A percentile compares a stretch with the other conserved stretches of the same genome.
Evolutionary conservation across 306 rosid species (phyloP).

Genomic region (Medicago ruthenica): DNA sequence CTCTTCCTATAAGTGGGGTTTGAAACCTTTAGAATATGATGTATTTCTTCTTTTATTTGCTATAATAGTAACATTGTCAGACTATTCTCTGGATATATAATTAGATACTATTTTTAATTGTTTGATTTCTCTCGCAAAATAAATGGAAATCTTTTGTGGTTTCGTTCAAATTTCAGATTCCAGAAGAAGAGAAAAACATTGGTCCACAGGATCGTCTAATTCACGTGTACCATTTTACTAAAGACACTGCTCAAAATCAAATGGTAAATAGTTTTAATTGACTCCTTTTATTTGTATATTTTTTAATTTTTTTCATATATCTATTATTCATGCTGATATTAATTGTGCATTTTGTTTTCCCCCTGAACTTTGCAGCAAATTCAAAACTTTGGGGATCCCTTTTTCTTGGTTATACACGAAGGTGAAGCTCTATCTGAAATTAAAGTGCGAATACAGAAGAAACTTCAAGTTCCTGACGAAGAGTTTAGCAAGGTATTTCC

Average conservation of each 20-base stretch:
- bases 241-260: conserved; percentile 83
- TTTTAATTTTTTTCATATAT: conserved; percentile 9
- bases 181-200: conserved; percentile 81
- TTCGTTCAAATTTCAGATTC: conserved; percentile 54
- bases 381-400: conserved; percentile 90
- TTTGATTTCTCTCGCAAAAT: conserved; percentile 10
- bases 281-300: background rate
- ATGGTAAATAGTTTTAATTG: conserved; percentile 52
- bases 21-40: conserved; percentile 21
- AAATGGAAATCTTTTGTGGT: conserved; percentile 5
- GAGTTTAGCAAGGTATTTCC: conserved; percentile 77
- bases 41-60: conserved; percentile 27
- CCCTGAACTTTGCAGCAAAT: conserved; percentile 63
- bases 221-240: conserved; percentile 82
- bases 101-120: background rate
- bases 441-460: conserved; percentile 72
- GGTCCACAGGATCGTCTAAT: conserved; percentile 76
- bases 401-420: conserved; percentile 83
- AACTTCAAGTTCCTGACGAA: conserved; percentile 76
- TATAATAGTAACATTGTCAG: background rate
- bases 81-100: background rate
- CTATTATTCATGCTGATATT: background rate
- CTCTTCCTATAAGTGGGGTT: conserved; percentile 26
- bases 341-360: conserved; percentile 19
- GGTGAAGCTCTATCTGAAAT: conserved; percentile 81